Base-by-base conservation (phyloP, 257 asterid genomes). In the Paraleonurus japonicus region DNA sequence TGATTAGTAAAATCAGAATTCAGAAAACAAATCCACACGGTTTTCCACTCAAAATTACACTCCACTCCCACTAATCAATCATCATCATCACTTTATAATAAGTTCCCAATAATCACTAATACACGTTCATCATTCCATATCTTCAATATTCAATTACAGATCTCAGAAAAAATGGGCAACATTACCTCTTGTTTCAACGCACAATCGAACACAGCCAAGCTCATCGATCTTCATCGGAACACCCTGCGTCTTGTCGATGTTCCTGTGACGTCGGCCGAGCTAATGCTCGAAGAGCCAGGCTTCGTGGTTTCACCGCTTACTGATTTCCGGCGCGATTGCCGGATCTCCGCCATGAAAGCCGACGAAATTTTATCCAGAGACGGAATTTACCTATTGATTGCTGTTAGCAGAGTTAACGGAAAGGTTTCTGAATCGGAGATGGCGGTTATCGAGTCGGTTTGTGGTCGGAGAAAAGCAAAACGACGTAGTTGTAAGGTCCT, bases 211-310 rank as follows among this genome's bases (percentile, higher is more conserved):
- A 45, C 69, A 3, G 83, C 81, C 10, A 78, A 78, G 65, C 65
- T 78, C 28, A 72, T 78, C 20, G 83, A 83, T 78, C 72, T 80
- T 8, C 76, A 47, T 10, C 81, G 85, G 32, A 72, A 72, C 15
- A 9, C 51, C 4, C 28, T 65, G 15, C 72, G 75, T 5, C n/a
- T 41, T 10, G 71, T 84, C 16, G 73, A 75, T 32, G 59, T 37
- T 11, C 81, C 88, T 35, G 43, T 70, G 4, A 79, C 83, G 28
- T 84, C 88, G 0, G 82, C 83, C 9, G 84, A 84, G 61, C 66
- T 83, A 0, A 81, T 78, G 88, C 73, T 81, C 8, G 84, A 83
- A 16, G 80, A 80, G 7, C 83, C 85, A 10, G 82, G 83, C n/a
- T 58, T 61, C 62, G 50, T 80, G 1, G 66, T 83, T 27, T 65